Evolutionary conservation across 208 protist genomes (phyloP).

Genomic region (Angomonas ambiguus): DNA sequence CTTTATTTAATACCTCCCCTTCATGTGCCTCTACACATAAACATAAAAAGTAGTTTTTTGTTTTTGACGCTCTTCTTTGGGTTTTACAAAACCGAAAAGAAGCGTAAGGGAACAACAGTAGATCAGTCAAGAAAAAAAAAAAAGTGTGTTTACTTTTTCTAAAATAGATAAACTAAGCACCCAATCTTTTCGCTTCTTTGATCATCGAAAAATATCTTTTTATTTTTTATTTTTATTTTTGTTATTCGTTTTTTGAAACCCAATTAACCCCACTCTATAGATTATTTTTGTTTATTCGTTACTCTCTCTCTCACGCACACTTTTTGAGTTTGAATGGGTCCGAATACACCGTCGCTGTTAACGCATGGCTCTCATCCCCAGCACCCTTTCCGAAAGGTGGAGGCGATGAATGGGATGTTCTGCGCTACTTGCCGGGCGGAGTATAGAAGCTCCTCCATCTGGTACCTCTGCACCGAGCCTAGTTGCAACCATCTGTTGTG

Average conservation of each 20-base stretch:
- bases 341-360: conserved; percentile 12
- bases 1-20: conserved; percentile 9
- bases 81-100: too few relatives aligned
- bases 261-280: neutral
- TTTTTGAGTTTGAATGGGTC: neutral
- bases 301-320: conserved; percentile 9
- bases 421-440: conserved; percentile 66
- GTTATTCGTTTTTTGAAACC: conserved; percentile 2
- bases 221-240: conserved; percentile 17
- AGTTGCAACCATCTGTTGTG: conserved; percentile 57
- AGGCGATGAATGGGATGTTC: conserved; percentile 4
- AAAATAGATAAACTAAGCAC: too few relatives aligned
- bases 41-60: too few relatives aligned
- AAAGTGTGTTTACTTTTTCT: too few relatives aligned
- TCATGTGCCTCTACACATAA: neutral
- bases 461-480: conserved; percentile 46
- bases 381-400: conserved; percentile 40
- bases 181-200: too few relatives aligned
- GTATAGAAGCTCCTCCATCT: conserved; percentile 39
- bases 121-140: too few relatives aligned
- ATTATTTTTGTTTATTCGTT: neutral
- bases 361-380: conserved; percentile 67
- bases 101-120: too few relatives aligned
- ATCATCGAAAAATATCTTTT: too few relatives aligned
- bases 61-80: too few relatives aligned